Conservation (phyloP, 495 filamentous ascomycete species). For the Daldinia decipiens region DNA sequence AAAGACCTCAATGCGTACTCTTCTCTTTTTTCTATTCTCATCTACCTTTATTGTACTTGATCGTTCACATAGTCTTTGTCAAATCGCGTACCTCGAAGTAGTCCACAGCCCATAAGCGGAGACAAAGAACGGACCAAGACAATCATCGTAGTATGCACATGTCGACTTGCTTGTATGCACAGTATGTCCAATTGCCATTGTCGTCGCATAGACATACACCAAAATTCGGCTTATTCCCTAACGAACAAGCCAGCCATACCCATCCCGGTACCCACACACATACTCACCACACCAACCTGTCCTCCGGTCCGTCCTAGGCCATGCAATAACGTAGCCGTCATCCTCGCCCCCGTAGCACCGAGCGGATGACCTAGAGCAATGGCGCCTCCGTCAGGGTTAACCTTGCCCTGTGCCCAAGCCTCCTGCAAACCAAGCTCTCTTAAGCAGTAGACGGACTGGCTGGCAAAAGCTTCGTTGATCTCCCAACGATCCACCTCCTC, state of each 20-base stretch:
- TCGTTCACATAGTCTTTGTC: constrained; percentile 16
- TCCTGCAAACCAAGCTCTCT: constrained; percentile 74
- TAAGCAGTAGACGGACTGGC: constrained; percentile 84
- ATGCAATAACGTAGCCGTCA: constrained; percentile 79
- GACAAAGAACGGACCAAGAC: neutral
- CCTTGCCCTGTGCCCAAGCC: constrained; percentile 67
- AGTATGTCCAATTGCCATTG: constrained; percentile 9
- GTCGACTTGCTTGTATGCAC: neutral
- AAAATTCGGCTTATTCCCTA: constrained; percentile 67
- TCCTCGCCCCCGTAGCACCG: constrained; percentile 88
- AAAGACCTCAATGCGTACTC: constrained; percentile 12
- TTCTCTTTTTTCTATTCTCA: neutral
- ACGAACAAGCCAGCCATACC: constrained; percentile 89
- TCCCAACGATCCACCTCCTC: constrained; percentile 90
- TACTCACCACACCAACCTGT: constrained; percentile 78
- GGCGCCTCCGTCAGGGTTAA: constrained; percentile 93
- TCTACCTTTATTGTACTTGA: neutral
- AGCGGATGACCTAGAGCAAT: constrained; percentile 94
- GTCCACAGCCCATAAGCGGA: neutral
- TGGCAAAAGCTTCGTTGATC: constrained; percentile 96
- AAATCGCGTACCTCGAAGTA: neutral
- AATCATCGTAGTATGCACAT: neutral
- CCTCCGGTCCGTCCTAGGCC: constrained; percentile 67
- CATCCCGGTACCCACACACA: constrained; percentile 95
- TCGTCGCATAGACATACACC: constrained; percentile 8